A percentile compares a stretch with the other conserved stretches of the same genome.
Conservation (phyloP, 495 filamentous ascomycete genomes). For the Penicillium chermesinum region DNA sequence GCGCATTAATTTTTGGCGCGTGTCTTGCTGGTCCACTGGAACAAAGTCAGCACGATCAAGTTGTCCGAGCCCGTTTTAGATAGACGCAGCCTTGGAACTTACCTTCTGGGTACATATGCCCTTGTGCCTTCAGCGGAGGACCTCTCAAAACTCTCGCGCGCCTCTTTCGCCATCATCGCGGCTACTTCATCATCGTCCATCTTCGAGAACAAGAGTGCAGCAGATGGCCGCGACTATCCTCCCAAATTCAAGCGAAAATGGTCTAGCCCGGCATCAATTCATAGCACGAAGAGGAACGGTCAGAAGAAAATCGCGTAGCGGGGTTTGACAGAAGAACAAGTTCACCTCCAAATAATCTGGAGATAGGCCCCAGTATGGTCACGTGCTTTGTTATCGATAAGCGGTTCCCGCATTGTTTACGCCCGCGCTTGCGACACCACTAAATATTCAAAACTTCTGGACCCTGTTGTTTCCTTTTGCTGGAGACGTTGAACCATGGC, state of each 20-base stretch:
- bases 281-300: neutral
- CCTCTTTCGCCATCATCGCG: slow-evolving; percentile 66
- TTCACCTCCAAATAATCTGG: neutral
- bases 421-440: neutral
- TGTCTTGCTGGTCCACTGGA: slow-evolving; percentile 40
- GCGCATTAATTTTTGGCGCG: slow-evolving; percentile 85
- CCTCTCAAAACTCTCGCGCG: slow-evolving; percentile 59
- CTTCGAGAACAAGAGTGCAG: slow-evolving; percentile 26
- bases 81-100: slow-evolving; percentile 16
- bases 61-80: no score
- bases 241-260: neutral
- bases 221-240: neutral
- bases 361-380: neutral
- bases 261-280: neutral
- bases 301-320: neutral
- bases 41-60: slow-evolving; percentile 7
- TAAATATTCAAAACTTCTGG: neutral
- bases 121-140: slow-evolving; percentile 70
- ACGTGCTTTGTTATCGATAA: neutral
- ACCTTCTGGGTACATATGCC: slow-evolving; percentile 68
- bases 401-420: neutral
- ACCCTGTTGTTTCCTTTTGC: neutral
- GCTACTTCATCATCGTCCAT: slow-evolving; percentile 72
- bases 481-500: slow-evolving; percentile 18
- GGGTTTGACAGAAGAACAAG: neutral